Evolutionary conservation across 192 early-diverging fungal genomes (phyloP), one percentile per base, ranked within the genome.

Genomic region (Dispira simplex): DNA sequence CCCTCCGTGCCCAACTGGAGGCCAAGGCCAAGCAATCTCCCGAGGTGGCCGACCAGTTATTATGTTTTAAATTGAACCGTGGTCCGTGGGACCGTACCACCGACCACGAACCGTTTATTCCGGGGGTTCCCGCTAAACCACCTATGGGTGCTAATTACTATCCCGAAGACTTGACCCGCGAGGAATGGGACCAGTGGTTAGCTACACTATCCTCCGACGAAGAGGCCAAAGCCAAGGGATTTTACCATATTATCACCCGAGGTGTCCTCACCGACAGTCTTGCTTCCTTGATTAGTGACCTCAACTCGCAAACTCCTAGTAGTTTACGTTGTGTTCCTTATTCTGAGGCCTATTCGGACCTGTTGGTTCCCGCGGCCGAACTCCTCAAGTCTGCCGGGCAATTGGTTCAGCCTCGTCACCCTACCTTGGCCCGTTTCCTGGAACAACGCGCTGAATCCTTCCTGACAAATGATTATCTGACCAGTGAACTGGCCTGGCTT

Each of bases 401-500:
- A 0, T 67, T 85, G 59, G 81, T 84, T 13, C 77, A 75, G 14
- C 59, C 59, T 12, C 59, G 59, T 45, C 77, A 86, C 46, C 39
- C 66, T 23, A 72, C 75, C n/a, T 71, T 87, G 66, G 72, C 68
- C 1, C 64, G 66, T 51, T 87, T 89, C 56, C 70, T 89, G 66
- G 65, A 69, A n/a, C 65, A 67, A 18, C 79, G 85, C 39, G 80
- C 75, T 0, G 67, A 70, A 11, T 73, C 84, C 20, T 84, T 89
- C 52, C 62, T 70, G 46, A 76, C 65, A 67, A 87, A 89, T 64
- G 63, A 75, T 18, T 87, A 89, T 62, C 66, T 85, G 43, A 73
- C 81, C 8, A 85, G 83, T 9, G 85, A 89, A 64, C 70, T 86
- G 0, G 73, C 80, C 39, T 89, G 87, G 87, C 71, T 89, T 23